phyloP scores from a whole-genome alignment of 108 stramenopile genomes.

The Cylindrotheca fusiformis region DNA sequence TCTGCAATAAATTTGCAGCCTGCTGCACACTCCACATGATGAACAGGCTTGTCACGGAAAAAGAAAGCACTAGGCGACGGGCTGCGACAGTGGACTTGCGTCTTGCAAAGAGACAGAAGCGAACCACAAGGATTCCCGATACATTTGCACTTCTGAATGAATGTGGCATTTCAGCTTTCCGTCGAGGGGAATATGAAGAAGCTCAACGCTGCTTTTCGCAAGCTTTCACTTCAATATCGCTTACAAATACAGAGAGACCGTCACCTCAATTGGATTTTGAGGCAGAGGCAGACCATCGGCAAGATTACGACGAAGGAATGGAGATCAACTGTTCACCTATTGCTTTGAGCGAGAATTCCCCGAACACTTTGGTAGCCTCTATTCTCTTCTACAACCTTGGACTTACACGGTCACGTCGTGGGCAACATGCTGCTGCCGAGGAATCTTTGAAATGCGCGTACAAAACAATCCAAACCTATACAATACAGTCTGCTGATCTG shows the following conservation, averaged over 20 bases:
- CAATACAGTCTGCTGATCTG: neutral
- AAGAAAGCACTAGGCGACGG: too few species aligned
- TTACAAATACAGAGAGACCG: neutral
- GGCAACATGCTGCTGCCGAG: conserved; percentile 7
- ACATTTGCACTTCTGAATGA: conserved; percentile 9
- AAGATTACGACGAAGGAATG: conserved; percentile 70
- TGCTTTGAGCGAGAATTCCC: conserved; percentile 14
- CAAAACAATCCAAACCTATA: neutral
- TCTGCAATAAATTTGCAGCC: too few species aligned
- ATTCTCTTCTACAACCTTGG: conserved; percentile 51
- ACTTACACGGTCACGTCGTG: conserved; percentile 3
- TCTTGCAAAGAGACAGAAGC: neutral
- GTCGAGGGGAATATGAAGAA: conserved; percentile 1
- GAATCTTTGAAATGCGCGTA: conserved; percentile 18
- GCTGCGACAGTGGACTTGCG: neutral
- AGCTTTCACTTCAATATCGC: conserved; percentile 5
- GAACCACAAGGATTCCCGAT: neutral
- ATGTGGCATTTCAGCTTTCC: conserved; percentile 8
- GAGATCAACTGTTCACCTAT: conserved; percentile 25
- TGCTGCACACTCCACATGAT: too few species aligned
- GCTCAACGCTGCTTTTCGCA: conserved; percentile 11
- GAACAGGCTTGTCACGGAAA: too few species aligned
- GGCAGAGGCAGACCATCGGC: neutral
- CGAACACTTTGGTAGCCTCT: conserved; percentile 1
- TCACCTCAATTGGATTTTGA: neutral